Evolutionary conservation across 768 basidiomycete species (phyloP), one percentile per base, ranked within the genome.

Genomic region (Naganishia friedmannii): DNA sequence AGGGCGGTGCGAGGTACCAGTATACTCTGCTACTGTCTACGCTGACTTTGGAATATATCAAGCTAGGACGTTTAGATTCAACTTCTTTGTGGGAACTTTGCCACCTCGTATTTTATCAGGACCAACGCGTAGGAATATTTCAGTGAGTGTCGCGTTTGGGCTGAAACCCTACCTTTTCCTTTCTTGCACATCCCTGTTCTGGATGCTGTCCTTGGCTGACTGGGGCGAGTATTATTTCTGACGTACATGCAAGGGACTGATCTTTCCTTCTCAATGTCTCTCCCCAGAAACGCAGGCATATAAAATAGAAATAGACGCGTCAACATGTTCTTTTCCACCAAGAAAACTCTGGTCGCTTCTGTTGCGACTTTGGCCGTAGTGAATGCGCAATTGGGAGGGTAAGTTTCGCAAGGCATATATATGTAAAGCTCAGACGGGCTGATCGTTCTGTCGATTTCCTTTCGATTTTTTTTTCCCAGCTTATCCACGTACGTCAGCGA

Each of bases 371-470:
- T 69, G 31, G 68, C 45, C 17, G 57, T 46, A 31, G 68, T 32
- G 3, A 51, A 46, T 51, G 68, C 68, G 19, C 68, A 69, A 34
- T 31, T 69, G 17, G 55, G 56, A 48, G 68, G 68, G 67, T 68
- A 37, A 34, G 56, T 29, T 2, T 9, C 17, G 13, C 23, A n/a
- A 23, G 17, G 28, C 17, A 21, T 8, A 23, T 53, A 13, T 37
- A 37, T 37, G 34, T 12, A 12, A 48, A 8, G 51, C 19, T 23
- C 32, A 23, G 13, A 32, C 19, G 66, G n/a, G 23, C 53, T 67
- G 66, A 53, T 54, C 31, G 23, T 28, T 17, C 15, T 42, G 9
- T 42, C 42, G 9, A 10, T 8, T 42, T 42, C 15, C 42, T 42
- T 42, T 15, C 15, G n/a, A n/a, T 42, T 13, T 42, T 17, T 32